Evolutionary conservation across 192 early-diverging fungal genomes (phyloP).

Genomic region (Backusella tarrabulga): DNA sequence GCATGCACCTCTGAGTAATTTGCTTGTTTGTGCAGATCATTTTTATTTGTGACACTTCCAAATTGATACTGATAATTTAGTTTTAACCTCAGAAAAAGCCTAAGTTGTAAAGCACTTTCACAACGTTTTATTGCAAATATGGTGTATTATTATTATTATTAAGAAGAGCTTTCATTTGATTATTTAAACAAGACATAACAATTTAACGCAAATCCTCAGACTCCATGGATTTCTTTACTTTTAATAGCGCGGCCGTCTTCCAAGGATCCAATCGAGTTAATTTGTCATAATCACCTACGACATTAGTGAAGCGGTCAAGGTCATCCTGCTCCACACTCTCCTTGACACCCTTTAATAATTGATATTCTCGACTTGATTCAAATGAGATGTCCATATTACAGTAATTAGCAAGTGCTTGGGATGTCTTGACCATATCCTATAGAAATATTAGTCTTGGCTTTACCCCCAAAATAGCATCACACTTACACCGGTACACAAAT

Average conservation of each 20-base stretch:
- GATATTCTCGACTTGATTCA: conserved; percentile 79
- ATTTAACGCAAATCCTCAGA: conserved; percentile 20
- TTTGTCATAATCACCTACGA: conserved; percentile 81
- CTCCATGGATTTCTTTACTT: conserved; percentile 83
- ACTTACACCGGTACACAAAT: conserved; percentile 74
- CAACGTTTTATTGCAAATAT: not conserved
- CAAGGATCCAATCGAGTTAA: conserved; percentile 92
- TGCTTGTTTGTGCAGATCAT: not conserved
- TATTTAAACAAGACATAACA: not conserved
- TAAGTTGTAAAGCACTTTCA: not conserved
- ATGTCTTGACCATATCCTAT: conserved; percentile 76
- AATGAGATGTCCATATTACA: conserved; percentile 88
- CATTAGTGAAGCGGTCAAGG: conserved; percentile 79
- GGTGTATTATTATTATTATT: not conserved
- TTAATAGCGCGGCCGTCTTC: conserved; percentile 91
- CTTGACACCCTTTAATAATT: conserved; percentile 70
- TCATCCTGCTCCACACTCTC: conserved; percentile 77
- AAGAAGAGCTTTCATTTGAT: not conserved
- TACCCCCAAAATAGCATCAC: no score
- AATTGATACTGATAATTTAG: not conserved
- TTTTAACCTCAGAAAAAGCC: not conserved
- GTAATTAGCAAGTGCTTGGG: conserved; percentile 81
- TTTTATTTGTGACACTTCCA: not conserved
- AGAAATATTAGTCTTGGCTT: no score
- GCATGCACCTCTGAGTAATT: no score